These are phyloP conservation scores for Omphalea diandra DNA, from an alignment of 441 rosid species.

Conservation along the genomic window DNA sequence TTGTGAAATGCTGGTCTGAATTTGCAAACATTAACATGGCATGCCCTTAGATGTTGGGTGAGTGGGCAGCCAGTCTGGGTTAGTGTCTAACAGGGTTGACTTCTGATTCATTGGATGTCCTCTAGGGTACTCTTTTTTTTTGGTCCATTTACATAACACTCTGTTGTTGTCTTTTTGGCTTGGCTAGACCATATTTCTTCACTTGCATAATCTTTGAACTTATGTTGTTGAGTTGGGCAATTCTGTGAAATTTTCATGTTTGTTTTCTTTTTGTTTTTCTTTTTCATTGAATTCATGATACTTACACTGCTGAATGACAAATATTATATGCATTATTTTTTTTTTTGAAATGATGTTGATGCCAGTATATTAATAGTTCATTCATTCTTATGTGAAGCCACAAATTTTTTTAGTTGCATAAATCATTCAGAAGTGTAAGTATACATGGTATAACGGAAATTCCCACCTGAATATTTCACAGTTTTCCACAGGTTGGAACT, in stretches of 20 bases:
- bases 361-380: background rate
- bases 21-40: background rate
- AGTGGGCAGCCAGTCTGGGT: background rate
- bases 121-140: background rate
- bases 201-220: background rate
- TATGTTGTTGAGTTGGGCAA: background rate
- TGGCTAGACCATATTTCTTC: background rate
- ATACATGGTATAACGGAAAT: background rate
- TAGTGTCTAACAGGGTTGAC: background rate
- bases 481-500: conserved; percentile 67
- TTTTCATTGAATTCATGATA: background rate
- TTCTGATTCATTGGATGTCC: background rate
- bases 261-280: background rate
- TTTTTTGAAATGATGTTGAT: background rate
- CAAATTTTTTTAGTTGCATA: background rate
- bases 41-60: background rate
- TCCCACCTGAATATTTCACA: background rate
- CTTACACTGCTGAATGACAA: background rate
- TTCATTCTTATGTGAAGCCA: background rate
- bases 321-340: background rate
- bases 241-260: background rate
- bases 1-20: background rate
- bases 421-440: background rate
- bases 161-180: too few species aligned
- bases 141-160: background rate